These are phyloP conservation scores for Linanthus parryae DNA, from an alignment of 148 eudicot species.

Conservation along the genomic window DNA sequence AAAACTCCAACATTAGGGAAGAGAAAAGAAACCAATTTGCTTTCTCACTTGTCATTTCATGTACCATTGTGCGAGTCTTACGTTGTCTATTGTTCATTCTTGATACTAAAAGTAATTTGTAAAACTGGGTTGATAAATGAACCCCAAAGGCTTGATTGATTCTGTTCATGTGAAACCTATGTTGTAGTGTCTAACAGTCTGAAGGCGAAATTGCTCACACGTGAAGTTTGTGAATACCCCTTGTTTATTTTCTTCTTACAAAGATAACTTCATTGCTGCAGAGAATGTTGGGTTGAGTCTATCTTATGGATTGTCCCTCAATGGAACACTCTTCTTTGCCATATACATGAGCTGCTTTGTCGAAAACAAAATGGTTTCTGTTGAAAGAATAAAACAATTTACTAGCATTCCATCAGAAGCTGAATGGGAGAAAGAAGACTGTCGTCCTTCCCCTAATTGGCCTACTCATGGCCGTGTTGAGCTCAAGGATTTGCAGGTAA, in stretches of 20 bases:
- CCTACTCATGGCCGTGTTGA: slow-evolving; percentile 67
- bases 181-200: too few species aligned
- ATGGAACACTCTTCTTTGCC: slow-evolving; percentile 51
- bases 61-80: too few species aligned
- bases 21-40: too few species aligned
- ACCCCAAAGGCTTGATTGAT: too few species aligned
- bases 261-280: slow-evolving; percentile 16
- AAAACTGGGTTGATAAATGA: too few species aligned
- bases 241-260: neutral
- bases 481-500: slow-evolving; percentile 67
- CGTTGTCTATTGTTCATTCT: too few species aligned
- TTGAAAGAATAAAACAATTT: slow-evolving; percentile 91
- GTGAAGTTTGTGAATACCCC: neutral
- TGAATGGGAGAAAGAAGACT: slow-evolving; percentile 60
- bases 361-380: slow-evolving; percentile 92
- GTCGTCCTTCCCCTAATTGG: slow-evolving; percentile 66
- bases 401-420: slow-evolving; percentile 76
- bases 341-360: slow-evolving; percentile 75
- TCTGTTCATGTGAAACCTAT: too few species aligned
- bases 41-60: too few species aligned
- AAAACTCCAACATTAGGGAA: too few species aligned
- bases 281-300: slow-evolving; percentile 86
- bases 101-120: too few species aligned
- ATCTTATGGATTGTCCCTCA: slow-evolving; percentile 91
- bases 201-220: too few species aligned